phyloP scores from a whole-genome alignment of 164 flowering plant genomes.

The Umbellularia californica region DNA sequence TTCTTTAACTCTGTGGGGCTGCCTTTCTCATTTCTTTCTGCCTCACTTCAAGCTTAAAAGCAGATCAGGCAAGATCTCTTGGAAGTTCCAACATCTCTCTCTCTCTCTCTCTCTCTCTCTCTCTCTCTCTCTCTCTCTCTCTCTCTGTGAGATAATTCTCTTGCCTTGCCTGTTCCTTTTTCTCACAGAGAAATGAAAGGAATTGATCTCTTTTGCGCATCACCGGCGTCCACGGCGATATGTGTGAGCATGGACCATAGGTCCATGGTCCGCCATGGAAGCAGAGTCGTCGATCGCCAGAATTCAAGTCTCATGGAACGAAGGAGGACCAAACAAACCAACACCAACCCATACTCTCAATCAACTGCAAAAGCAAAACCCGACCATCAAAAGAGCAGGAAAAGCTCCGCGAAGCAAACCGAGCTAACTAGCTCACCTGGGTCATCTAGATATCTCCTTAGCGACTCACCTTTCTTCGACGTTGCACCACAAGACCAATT shows the following conservation, averaged over 20 bases:
- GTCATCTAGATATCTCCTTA: conserved; percentile 57
- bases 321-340: conserved; percentile 7
- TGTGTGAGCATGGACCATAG: conserved; percentile 53
- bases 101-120: too few relatives aligned
- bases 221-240: conserved; percentile 82
- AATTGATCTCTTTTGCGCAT: conserved; percentile 70
- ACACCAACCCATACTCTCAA: conserved; percentile 27
- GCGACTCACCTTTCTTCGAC: conserved; percentile 34
- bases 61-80: neutral
- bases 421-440: conserved; percentile 32
- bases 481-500: neutral
- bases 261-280: conserved; percentile 39
- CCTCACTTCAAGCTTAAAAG: neutral
- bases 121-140: neutral
- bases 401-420: conserved; percentile 33
- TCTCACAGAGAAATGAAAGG: conserved; percentile 40
- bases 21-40: neutral
- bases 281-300: conserved; percentile 30
- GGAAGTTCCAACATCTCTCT: neutral
- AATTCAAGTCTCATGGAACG: conserved; percentile 25
- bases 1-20: neutral
- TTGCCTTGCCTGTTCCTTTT: neutral
- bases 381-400: conserved; percentile 28
- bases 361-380: conserved; percentile 40
- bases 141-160: neutral